Conservation (phyloP, 2,329 filamentous ascomycete species). For the Didymella glomerata region DNA sequence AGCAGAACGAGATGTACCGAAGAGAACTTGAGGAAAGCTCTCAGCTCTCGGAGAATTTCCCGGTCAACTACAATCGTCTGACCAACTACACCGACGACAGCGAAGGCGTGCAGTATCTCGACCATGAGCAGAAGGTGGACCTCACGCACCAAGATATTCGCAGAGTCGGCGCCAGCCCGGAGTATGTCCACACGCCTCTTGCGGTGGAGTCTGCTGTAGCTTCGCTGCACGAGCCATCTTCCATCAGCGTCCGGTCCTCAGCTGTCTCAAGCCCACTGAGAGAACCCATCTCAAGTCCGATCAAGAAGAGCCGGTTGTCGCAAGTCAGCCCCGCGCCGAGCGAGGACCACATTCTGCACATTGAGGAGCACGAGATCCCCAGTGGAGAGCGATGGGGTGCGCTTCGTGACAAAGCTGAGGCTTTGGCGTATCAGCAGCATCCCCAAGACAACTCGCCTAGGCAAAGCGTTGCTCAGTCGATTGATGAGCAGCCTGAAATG, state of each 20-base stretch:
- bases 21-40: constrained; percentile 56
- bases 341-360: constrained; percentile 22
- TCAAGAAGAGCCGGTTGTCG: constrained; percentile 38
- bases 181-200: constrained; percentile 75
- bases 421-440: constrained; percentile 39
- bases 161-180: constrained; percentile 75
- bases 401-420: constrained; percentile 55
- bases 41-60: constrained; percentile 49
- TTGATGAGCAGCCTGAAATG: constrained; percentile 63
- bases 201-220: constrained; percentile 90
- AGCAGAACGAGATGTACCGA: constrained; percentile 67
- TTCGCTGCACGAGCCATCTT: constrained; percentile 85
- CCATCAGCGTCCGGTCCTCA: constrained; percentile 63
- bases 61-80: constrained; percentile 61
- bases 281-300: constrained; percentile 27
- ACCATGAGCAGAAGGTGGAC: constrained; percentile 59
- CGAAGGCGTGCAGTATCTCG: constrained; percentile 63
- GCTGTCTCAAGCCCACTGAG: constrained; percentile 33
- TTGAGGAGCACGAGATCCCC: constrained; percentile 35
- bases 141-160: constrained; percentile 73
- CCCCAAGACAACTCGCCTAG: constrained; percentile 59
- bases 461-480: constrained; percentile 63
- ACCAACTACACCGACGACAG: constrained; percentile 65
- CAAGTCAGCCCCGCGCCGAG: constrained; percentile 38
- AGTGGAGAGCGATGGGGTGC: constrained; percentile 48